Percentiles rank a stretch among this genome's conserved stretches.
phyloP scores from a whole-genome alignment of 75 land plant genomes.

The Picea sitchensis region DNA sequence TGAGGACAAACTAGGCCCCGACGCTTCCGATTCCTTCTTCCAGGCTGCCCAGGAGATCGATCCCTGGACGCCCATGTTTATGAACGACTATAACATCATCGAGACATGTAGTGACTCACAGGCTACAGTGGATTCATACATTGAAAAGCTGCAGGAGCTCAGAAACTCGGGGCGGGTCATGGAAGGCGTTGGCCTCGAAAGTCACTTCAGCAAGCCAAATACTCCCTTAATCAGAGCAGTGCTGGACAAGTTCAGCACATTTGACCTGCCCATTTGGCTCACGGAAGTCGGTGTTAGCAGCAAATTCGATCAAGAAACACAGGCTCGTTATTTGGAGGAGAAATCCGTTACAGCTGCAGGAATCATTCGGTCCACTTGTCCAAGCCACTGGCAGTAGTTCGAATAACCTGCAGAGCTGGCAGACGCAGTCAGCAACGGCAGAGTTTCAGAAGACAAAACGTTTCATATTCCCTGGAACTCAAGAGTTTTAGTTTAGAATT shows the following conservation, averaged over 20 bases:
- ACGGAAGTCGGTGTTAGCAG: conserved; percentile 78
- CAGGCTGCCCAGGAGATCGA: conserved; percentile 46
- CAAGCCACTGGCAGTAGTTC: too few species aligned
- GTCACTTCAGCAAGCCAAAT: conserved; percentile 67
- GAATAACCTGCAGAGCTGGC: too few species aligned
- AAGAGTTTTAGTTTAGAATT: too few species aligned
- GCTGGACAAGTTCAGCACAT: conserved; percentile 67
- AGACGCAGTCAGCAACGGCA: too few species aligned
- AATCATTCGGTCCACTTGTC: too few species aligned
- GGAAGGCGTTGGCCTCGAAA: conserved; percentile 76
- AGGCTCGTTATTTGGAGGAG: conserved; percentile 22
- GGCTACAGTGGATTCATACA: conserved; percentile 53
- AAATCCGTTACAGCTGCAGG: too few species aligned
- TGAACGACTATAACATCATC: conserved; percentile 83
- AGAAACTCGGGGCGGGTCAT: conserved; percentile 33
- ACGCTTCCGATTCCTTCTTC: conserved; percentile 56
- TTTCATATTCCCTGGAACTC: too few species aligned
- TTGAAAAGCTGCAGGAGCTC: conserved; percentile 39
- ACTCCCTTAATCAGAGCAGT: conserved; percentile 55
- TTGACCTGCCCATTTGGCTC: conserved; percentile 75
- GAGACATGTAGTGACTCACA: conserved; percentile 58
- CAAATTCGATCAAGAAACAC: conserved; percentile 35
- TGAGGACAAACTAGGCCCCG: conserved; percentile 57
- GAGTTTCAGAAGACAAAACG: too few species aligned
- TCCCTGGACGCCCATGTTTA: conserved; percentile 61